Evolutionary conservation across 176 grass and related monocot genomes (phyloP), one percentile per base, ranked within the genome.

Genomic region (Cocos nucifera): DNA sequence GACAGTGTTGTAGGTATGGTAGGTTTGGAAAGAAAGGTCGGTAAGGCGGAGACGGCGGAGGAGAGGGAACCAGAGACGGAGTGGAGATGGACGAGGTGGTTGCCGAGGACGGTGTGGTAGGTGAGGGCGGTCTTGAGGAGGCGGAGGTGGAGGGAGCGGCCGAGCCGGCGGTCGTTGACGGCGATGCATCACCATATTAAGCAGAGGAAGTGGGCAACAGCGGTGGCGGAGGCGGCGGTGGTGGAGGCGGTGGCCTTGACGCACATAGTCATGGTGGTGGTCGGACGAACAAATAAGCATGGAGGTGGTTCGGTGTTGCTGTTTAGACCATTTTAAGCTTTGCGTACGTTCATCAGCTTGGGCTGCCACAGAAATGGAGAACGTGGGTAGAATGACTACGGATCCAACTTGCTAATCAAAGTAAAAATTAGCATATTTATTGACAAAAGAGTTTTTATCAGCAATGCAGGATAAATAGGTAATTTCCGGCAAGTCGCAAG

Each of bases 51-150:
- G 48, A 65, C 5, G 5, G 68, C 50, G 7, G 68, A 77, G 17
- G 72, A 22, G 17, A 83, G 71, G 50, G 5, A 15, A 19, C 71
- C 61, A 68, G 62, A 89, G 65, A 70, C 74, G 44, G 65, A 69
- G 72, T 85, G 62, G 75, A 90, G 75, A 16, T 61, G 44, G 50
- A 72, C 17, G 58, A 72, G 58, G 51, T 71, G 75, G 59, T 90
- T 90, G 71, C 72, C 85, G 30, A 90, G 67, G 67, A 90, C 68
- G 22, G 72, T 90, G 56, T 85, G 75, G 52, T 29, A 30, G 64
- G 64, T 77, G 72, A 85, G 81, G 60, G 75, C 78, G 56, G 75
- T 70, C 75, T 90, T 85, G 72, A 82, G 35, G 44, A 90, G 78
- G 56, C 61, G 35, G 17, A 63, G 67, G 24, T 82, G 82, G 27